Percentiles rank a stretch among this genome's conserved stretches.
These are phyloP conservation scores for Aspergillus thermomutatus DNA, from an alignment of 2,329 filamentous ascomycete species.

Conservation along the genomic window DNA sequence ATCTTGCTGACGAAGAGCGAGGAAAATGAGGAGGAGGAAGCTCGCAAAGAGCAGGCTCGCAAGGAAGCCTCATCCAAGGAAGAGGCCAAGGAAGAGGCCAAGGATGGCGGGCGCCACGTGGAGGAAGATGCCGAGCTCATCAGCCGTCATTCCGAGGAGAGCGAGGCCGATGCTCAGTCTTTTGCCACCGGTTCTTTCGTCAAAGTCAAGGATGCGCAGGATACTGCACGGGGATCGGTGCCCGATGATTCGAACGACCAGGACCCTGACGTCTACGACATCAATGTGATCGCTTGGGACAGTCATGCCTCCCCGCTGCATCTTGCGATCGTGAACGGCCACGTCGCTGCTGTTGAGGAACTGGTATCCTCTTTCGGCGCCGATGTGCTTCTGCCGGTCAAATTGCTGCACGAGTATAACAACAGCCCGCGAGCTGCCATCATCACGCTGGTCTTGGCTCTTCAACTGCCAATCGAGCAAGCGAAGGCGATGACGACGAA, in stretches of 20 bases:
- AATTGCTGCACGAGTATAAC: constrained; percentile 49
- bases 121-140: constrained; percentile 35
- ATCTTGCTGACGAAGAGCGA: constrained; percentile 71
- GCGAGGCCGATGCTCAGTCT: constrained; percentile 24
- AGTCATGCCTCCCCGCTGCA: constrained; percentile 70
- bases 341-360: constrained; percentile 64
- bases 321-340: constrained; percentile 71
- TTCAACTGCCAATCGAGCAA: constrained; percentile 60
- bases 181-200: constrained; percentile 70
- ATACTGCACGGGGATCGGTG: constrained; percentile 41
- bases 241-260: constrained; percentile 57
- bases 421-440: constrained; percentile 58
- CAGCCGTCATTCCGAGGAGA: constrained; percentile 29
- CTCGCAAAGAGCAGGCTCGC: constrained; percentile 23
- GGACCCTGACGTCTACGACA: constrained; percentile 75
- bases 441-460: constrained; percentile 65
- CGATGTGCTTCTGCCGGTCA: constrained; percentile 71
- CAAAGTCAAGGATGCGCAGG: constrained; percentile 48
- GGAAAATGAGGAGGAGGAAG: constrained; percentile 60
- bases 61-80: constrained; percentile 12
- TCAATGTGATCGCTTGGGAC: constrained; percentile 79
- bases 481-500: constrained; percentile 63
- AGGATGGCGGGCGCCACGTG: constrained; percentile 22
- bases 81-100: background rate
- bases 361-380: constrained; percentile 72